phyloP scores from a whole-genome alignment of 2,329 filamentous ascomycete genomes.

The Ceratocystis harringtonii region DNA sequence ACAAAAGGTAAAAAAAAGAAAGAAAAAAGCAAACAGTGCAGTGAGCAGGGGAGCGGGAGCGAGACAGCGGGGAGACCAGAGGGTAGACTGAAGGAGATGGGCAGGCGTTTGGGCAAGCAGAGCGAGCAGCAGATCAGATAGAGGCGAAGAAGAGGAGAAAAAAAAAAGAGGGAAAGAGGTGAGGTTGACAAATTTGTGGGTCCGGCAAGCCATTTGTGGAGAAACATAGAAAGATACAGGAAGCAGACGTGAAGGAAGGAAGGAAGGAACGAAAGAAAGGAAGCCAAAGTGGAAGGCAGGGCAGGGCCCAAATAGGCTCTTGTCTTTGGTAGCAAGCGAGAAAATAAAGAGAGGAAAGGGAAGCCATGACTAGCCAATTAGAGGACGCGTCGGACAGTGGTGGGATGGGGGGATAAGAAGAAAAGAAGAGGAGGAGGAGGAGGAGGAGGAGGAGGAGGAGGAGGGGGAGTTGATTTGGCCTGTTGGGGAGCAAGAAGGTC shows the following conservation, averaged over 20 bases:
- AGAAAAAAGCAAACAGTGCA: not conserved
- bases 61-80: not conserved
- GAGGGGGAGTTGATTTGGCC: not conserved
- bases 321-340: not conserved
- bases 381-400: not conserved
- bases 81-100: not conserved
- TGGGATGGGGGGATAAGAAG: not conserved
- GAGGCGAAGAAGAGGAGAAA: not conserved
- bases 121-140: not conserved
- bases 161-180: not conserved
- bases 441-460: not conserved
- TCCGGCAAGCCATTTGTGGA: not conserved
- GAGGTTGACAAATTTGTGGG: constrained; percentile 2
- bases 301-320: not conserved
- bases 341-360: not conserved
- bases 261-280: not conserved
- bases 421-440: not conserved
- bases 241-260: too few species aligned
- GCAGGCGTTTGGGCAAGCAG: too few species aligned
- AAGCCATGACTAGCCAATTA: not conserved
- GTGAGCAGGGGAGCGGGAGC: not conserved
- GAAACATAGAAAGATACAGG: not conserved
- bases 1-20: not conserved
- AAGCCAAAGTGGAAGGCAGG: not conserved
- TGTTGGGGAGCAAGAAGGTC: not conserved